Conservation (phyloP, 2,329 filamentous ascomycete species). For the Xylariaceae sp. region DNA sequence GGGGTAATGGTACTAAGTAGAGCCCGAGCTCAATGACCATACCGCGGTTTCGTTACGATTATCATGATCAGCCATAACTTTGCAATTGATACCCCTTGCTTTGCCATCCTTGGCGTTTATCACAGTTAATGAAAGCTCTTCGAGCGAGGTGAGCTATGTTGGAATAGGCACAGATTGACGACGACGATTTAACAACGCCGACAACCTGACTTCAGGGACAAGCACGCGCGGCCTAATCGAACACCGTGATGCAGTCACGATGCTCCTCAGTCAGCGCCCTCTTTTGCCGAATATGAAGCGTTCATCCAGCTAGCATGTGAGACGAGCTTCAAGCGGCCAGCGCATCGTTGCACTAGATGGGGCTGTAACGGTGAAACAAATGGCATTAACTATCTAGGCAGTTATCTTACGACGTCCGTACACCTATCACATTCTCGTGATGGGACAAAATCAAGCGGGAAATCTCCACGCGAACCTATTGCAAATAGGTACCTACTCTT, state of each 20-base stretch:
- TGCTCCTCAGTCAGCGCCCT: too few relatives aligned
- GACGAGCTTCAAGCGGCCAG: neutral
- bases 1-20: neutral
- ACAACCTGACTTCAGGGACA: neutral
- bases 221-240: neutral
- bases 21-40: neutral
- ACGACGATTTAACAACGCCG: neutral
- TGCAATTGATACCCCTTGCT: slow-evolving; percentile 18
- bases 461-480: too few relatives aligned
- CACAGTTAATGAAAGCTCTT: neutral
- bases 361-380: neutral
- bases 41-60: neutral
- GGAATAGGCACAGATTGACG: neutral
- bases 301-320: too few relatives aligned
- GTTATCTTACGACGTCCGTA: too few relatives aligned
- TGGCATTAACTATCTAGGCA: too few relatives aligned
- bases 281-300: too few relatives aligned
- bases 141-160: neutral
- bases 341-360: neutral
- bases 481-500: too few relatives aligned
- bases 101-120: neutral
- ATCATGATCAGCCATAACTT: slow-evolving; percentile 5
- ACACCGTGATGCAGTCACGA: too few relatives aligned
- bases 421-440: too few relatives aligned
- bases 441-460: too few relatives aligned